Base-by-base conservation (phyloP, 805 yeast genomes). In the Lipomyces oligophaga region DNA sequence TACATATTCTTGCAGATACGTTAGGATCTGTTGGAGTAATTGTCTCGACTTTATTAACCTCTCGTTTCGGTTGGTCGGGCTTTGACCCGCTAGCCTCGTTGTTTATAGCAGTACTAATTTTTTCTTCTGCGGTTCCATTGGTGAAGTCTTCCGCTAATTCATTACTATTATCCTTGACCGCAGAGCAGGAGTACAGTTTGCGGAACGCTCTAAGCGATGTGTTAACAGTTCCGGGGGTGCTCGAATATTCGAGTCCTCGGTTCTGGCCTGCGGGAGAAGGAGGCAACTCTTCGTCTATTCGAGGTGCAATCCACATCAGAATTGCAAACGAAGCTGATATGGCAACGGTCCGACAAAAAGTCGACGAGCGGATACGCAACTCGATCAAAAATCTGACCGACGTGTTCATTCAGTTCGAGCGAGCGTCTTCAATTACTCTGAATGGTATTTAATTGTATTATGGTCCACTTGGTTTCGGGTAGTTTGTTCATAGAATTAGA, bases 21-120 rank as follows among this genome's bases (percentile, higher is more conserved):
- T 69, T 93, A 33, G 99, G 99, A 0, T 90, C 97, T 0, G 95
- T 89, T 0, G 97, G 97, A 5, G 99, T 94, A 15, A 89, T 93
- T n/a, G 65, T 87, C 1, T 88, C 97, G 0, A 90, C 98, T 0
- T 44, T 87, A 4, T 67, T 93, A 32, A 84, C 90, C 6, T 78
- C 81, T 48, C 59, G 79, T 27, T 81, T 84, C 63, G 78, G 79
- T 15, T 77, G 85, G 79, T 76, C 80, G 44, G 82, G 95, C 1
- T 83, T 90, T 61, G 99, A 93, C 62, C 97, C 99, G 1, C 66
- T 93, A 18, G 94, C 97, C 0, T 89, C 97, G 1, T 72, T 93
- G 3, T 72, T 89, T 57, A 90, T 93, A 50, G 96, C 96, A 0
- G 65, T 76, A 4, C 71, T 90, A 59, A 87, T 93, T 52, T 77